Evolutionary conservation across 176 grass and related monocot species (phyloP).

Genomic region (Microstegium vimineum): DNA sequence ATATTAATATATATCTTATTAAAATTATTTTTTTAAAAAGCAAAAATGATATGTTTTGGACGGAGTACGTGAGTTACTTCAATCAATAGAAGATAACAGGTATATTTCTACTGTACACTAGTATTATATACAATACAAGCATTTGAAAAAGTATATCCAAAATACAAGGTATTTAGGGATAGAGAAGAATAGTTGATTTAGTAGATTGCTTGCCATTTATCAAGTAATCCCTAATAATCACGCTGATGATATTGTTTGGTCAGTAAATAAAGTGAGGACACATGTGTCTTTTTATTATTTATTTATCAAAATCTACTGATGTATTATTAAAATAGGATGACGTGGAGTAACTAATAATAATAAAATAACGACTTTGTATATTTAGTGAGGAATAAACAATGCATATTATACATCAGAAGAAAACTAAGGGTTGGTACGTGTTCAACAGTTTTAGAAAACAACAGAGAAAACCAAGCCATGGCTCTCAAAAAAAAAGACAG

Average conservation of each 20-base stretch:
- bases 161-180: background rate
- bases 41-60: no score
- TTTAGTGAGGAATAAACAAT: background rate
- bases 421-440: background rate
- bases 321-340: background rate
- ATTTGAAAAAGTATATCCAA: background rate
- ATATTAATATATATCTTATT: no score
- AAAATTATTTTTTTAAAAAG: no score
- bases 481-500: background rate
- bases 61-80: no score
- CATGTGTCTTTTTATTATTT: background rate
- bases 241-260: background rate
- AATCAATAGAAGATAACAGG: no score
- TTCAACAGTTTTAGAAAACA: background rate
- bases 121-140: background rate
- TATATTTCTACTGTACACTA: no score
- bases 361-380: background rate
- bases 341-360: no score
- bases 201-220: background rate
- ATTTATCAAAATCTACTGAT: background rate
- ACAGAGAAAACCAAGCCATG: background rate
- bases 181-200: no score
- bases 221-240: background rate
- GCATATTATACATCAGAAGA: background rate
- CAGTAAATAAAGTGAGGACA: background rate